A percentile compares a stretch with the other conserved stretches of the same genome.
Evolutionary conservation across 2,329 filamentous ascomycete genomes (phyloP).

Genomic region (Curvularia lunata): DNA sequence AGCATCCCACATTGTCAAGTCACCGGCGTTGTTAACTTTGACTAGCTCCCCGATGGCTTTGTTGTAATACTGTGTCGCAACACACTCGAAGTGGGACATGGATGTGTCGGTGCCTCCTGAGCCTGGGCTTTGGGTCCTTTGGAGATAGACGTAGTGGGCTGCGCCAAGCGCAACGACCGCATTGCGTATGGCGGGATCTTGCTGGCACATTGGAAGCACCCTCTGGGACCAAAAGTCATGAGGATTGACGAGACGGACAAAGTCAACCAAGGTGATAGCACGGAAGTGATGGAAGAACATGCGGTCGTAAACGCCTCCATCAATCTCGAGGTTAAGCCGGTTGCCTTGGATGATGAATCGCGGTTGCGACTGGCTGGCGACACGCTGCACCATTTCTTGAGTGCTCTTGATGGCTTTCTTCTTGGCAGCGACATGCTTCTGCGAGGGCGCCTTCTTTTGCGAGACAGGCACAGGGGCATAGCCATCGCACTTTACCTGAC

Average conservation of each 20-base stretch:
- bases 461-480: constrained; percentile 8
- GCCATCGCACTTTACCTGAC: constrained; percentile 16
- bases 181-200: constrained; percentile 13
- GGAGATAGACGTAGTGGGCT: constrained; percentile 15
- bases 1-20: neutral
- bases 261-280: constrained; percentile 14
- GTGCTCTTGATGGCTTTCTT: neutral
- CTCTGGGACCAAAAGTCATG: constrained; percentile 16
- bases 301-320: constrained; percentile 4
- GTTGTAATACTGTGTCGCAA: constrained; percentile 13
- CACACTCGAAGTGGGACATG: constrained; percentile 10
- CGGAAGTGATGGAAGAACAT: constrained; percentile 18
- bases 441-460: constrained; percentile 1
- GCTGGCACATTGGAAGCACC: constrained; percentile 18
- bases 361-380: neutral
- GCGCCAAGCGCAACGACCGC: constrained; percentile 15
- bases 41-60: constrained; percentile 13
- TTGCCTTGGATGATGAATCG: neutral
- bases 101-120: neutral
- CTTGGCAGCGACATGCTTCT: neutral
- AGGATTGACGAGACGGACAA: constrained; percentile 13
- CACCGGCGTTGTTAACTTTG: neutral
- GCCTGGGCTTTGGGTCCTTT: constrained; percentile 4
- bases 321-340: constrained; percentile 6
- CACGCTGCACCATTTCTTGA: neutral